These are phyloP conservation scores for Ustilago cynodontis DNA, from an alignment of 1,284 basidiomycete species.

Conservation along the genomic window DNA sequence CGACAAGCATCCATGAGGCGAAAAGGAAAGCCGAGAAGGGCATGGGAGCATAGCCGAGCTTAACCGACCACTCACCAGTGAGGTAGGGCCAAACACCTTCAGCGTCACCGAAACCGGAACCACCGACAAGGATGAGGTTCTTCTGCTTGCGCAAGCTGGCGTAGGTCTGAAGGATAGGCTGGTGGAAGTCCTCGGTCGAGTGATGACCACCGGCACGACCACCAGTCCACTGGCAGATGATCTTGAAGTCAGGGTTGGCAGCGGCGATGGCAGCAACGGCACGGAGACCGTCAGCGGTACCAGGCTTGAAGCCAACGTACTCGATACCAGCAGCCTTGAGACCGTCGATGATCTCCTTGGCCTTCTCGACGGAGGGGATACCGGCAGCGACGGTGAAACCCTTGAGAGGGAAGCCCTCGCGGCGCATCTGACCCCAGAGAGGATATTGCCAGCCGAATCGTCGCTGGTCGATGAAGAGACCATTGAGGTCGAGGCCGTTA, in stretches of 20 bases:
- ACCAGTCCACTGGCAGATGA: constrained; percentile 98
- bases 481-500: constrained; percentile 85
- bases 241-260: constrained; percentile 94
- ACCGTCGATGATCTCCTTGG: constrained; percentile 87
- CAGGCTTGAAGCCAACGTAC: constrained; percentile 97
- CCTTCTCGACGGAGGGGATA: constrained; percentile 91
- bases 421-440: constrained; percentile 95
- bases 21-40: constrained; percentile 96
- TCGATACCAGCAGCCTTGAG: constrained; percentile 85
- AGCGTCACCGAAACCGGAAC: constrained; percentile 95
- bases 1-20: constrained; percentile 96
- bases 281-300: constrained; percentile 94
- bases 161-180: constrained; percentile 92
- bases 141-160: constrained; percentile 85
- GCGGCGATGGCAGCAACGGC: constrained; percentile 96
- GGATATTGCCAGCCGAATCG: constrained; percentile 96
- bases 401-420: constrained; percentile 93
- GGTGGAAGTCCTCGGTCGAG: constrained; percentile 98
- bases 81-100: constrained; percentile 98
- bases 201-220: constrained; percentile 99
- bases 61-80: constrained; percentile 91
- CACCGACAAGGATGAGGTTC: constrained; percentile 91
- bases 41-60: constrained; percentile 92
- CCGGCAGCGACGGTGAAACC: constrained; percentile 98
- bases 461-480: constrained; percentile 97